phyloP scores from a whole-genome alignment of 1,284 basidiomycete genomes.

The Rhodotorula sp. region DNA sequence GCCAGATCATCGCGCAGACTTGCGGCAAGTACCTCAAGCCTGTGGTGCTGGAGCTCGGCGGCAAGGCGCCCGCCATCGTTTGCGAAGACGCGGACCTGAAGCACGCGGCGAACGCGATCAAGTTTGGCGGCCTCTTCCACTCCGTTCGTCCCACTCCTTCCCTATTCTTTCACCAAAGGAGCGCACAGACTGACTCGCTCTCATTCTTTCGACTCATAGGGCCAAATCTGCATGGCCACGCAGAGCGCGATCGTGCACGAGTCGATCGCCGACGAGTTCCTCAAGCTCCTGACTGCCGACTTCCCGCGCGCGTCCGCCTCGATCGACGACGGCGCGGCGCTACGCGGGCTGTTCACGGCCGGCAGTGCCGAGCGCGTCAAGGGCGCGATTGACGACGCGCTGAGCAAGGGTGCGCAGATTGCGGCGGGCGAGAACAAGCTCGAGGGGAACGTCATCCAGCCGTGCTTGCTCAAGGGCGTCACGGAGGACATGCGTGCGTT shows the following conservation, averaged over 20 bases:
- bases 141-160: slow-evolving; percentile 46
- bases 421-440: slow-evolving; percentile 57
- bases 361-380: slow-evolving; percentile 60
- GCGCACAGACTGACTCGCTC: background rate
- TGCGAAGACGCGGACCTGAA: slow-evolving; percentile 65
- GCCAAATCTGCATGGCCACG: slow-evolving; percentile 53
- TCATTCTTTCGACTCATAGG: slow-evolving; percentile 43
- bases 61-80: slow-evolving; percentile 57
- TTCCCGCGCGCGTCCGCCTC: slow-evolving; percentile 21
- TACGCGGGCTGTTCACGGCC: slow-evolving; percentile 58
- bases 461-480: slow-evolving; percentile 60
- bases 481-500: slow-evolving; percentile 58
- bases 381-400: slow-evolving; percentile 59
- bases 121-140: slow-evolving; percentile 63
- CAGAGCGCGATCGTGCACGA: slow-evolving; percentile 42
- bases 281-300: slow-evolving; percentile 24
- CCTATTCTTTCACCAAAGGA: background rate
- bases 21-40: slow-evolving; percentile 55
- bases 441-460: slow-evolving; percentile 56
- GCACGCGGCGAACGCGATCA: slow-evolving; percentile 53
- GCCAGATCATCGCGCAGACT: slow-evolving; percentile 47
- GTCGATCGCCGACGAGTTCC: slow-evolving; percentile 42
- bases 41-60: slow-evolving; percentile 55
- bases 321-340: slow-evolving; percentile 20
- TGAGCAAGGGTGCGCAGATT: slow-evolving; percentile 59